Evolutionary conservation across 495 filamentous ascomycete species (phyloP), one percentile per base, ranked within the genome.

Genomic region (Articulospora tetracladia): DNA sequence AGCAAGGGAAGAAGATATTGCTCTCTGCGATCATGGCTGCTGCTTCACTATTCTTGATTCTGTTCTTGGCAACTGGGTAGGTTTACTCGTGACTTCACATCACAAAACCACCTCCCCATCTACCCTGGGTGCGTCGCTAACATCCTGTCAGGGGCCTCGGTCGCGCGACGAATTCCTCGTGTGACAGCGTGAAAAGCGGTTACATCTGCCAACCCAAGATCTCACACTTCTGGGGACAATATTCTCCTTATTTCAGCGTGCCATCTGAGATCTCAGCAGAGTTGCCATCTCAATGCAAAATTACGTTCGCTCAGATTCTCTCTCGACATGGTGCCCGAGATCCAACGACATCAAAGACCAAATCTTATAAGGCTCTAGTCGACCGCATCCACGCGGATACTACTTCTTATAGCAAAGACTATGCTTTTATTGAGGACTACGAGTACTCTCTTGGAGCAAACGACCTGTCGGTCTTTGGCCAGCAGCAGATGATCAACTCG

Each of bases 251-350:
- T 70, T 95, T 88, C 75, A 78, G 83, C 0, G 83, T 92, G 1
- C 79, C 84, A 24, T 88, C 89, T 0, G 69, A 81, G 7, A 78
- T 91, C 44, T 74, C 81, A 3, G 60, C 77, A 1, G 69, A 74
- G 0, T 65, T 88, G 3, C 91, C 91, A 1, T 36, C 74, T 2
- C 73, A 74, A 25, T 96, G 92, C 75, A 70, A 81, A 48, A 68
- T 93, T 60, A 91, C 84, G 34, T 93, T 94, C 69, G 91, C 80
- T 11, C 89, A 93, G 64, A 71, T 92, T 17, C 79, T 96, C 55
- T 89, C 88, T 10, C 82, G 92, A 15, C 92, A 96, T 71, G 92
- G 91, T n/a, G 90, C 89, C 15, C 80, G 92, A 59, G 86, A 87
- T 68, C 92, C 92, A 11, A 94, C 91, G 0, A 60, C 68, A 2